phyloP scores from a whole-genome alignment of 2,329 filamentous ascomycete genomes.

The Beauveria bassiana region DNA sequence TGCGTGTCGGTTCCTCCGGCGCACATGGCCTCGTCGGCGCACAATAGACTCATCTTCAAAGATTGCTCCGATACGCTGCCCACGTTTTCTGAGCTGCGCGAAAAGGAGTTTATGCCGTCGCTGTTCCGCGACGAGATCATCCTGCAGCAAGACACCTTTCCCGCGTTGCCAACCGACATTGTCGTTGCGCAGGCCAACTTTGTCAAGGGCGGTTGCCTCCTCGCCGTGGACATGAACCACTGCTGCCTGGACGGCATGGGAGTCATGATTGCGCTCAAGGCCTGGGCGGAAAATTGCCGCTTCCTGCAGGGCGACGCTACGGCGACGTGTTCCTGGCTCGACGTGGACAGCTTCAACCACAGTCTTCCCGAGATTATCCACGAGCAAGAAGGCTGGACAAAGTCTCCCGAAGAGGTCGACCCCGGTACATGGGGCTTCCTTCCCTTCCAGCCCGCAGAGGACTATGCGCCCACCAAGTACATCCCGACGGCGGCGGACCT shows the following conservation, averaged over 20 bases:
- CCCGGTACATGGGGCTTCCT: conserved; percentile 21
- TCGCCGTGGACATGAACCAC: conserved; percentile 21
- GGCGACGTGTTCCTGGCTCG: conserved; percentile 20
- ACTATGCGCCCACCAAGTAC: neutral
- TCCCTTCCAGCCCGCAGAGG: conserved; percentile 16
- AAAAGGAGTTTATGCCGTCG: conserved; percentile 20
- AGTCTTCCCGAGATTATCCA: conserved; percentile 21
- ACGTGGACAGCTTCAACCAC: conserved; percentile 24
- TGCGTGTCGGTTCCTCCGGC: conserved; percentile 17
- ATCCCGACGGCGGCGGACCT: conserved; percentile 10
- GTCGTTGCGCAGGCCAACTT: conserved; percentile 25
- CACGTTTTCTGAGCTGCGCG: conserved; percentile 19
- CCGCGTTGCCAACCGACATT: conserved; percentile 21
- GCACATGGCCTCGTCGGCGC: conserved; percentile 5
- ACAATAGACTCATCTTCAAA: conserved; percentile 18
- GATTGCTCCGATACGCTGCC: conserved; percentile 21
- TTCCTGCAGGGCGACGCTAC: conserved; percentile 19
- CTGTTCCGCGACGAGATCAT: conserved; percentile 21
- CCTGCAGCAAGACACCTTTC: conserved; percentile 18
- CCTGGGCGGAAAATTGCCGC: conserved; percentile 25
- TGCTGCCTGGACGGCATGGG: conserved; percentile 23
- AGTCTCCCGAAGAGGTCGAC: conserved; percentile 19
- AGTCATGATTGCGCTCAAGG: conserved; percentile 21
- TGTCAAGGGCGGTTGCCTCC: conserved; percentile 22
- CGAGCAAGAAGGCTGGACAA: conserved; percentile 18